These are phyloP conservation scores for Pleurotus cornucopiae DNA, from an alignment of 768 basidiomycete species.

Conservation along the genomic window DNA sequence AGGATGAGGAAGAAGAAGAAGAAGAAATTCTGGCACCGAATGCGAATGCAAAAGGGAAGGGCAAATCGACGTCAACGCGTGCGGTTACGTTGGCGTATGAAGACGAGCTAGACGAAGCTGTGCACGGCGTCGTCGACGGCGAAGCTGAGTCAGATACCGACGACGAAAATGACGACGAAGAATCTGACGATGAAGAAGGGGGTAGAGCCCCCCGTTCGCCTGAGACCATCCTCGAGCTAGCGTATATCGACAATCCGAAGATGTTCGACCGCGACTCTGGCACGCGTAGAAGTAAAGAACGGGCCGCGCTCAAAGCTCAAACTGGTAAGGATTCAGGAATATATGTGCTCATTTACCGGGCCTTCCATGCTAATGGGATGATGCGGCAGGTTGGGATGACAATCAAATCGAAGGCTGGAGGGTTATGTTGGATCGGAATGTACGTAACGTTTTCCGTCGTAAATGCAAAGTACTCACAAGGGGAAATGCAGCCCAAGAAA, in stretches of 20 bases:
- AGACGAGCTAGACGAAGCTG: slow-evolving; percentile 42
- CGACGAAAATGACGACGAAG: slow-evolving; percentile 28
- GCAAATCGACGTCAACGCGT: slow-evolving; percentile 16
- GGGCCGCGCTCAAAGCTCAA: slow-evolving; percentile 60
- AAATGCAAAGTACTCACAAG: too few relatives aligned
- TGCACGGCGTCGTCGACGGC: slow-evolving; percentile 59
- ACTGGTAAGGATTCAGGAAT: slow-evolving; percentile 43
- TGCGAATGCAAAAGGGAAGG: slow-evolving; percentile 10
- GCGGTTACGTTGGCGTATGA: slow-evolving; percentile 35
- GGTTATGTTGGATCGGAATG: slow-evolving; percentile 86
- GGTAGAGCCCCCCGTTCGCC: slow-evolving; percentile 25
- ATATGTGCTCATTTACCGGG: neutral
- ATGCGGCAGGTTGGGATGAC: slow-evolving; percentile 59
- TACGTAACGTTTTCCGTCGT: slow-evolving; percentile 32
- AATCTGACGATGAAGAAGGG: slow-evolving; percentile 25
- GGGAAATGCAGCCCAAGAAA: slow-evolving; percentile 54
- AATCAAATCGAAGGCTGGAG: slow-evolving; percentile 92
- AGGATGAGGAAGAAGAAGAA: slow-evolving; percentile 60
- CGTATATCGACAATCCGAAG: slow-evolving; percentile 71
- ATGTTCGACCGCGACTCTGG: slow-evolving; percentile 73
- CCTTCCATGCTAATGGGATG: neutral
- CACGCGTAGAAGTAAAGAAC: slow-evolving; percentile 65
- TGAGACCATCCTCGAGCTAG: slow-evolving; percentile 69
- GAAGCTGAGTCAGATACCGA: slow-evolving; percentile 41
- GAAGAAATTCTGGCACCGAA: slow-evolving; percentile 13